Evolutionary conservation across 345 rosid genomes (phyloP).

Genomic region (Brassica napus): DNA sequence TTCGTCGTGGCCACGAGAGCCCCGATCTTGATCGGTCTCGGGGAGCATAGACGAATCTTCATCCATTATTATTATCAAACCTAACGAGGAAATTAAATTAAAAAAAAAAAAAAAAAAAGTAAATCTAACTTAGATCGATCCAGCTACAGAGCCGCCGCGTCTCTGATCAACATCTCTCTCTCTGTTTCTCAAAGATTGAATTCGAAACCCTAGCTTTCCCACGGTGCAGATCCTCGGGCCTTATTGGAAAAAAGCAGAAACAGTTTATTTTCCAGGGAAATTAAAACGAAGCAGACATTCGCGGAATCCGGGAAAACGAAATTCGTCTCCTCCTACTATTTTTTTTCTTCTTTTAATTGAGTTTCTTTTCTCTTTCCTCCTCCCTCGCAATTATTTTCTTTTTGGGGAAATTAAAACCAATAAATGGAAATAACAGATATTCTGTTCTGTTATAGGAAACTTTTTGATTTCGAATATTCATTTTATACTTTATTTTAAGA

Average conservation of each 20-base stretch:
- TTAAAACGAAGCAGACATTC: slow-evolving; percentile 30
- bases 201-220: slow-evolving; percentile 37
- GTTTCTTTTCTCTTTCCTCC: slow-evolving; percentile 19
- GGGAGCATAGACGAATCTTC: slow-evolving; percentile 68
- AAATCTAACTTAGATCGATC: slow-evolving; percentile 57
- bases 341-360: neutral
- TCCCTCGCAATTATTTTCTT: neutral
- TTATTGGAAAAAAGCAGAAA: neutral
- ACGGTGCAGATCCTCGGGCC: slow-evolving; percentile 21
- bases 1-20: slow-evolving; percentile 26
- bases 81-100: neutral
- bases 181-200: too few species aligned
- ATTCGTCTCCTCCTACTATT: neutral
- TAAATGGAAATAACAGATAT: neutral
- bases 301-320: neutral
- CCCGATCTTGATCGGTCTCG: slow-evolving; percentile 61
- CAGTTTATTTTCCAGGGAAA: slow-evolving; percentile 9
- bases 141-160: slow-evolving; percentile 47
- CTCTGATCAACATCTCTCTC: slow-evolving; percentile 49
- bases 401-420: neutral
- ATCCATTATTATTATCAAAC: slow-evolving; percentile 48
- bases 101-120: neutral
- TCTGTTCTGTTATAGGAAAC: neutral
- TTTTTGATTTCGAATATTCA: neutral
- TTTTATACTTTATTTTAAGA: neutral